phyloP scores from a whole-genome alignment of 1,284 basidiomycete species.

The Meripilus lineatus region DNA sequence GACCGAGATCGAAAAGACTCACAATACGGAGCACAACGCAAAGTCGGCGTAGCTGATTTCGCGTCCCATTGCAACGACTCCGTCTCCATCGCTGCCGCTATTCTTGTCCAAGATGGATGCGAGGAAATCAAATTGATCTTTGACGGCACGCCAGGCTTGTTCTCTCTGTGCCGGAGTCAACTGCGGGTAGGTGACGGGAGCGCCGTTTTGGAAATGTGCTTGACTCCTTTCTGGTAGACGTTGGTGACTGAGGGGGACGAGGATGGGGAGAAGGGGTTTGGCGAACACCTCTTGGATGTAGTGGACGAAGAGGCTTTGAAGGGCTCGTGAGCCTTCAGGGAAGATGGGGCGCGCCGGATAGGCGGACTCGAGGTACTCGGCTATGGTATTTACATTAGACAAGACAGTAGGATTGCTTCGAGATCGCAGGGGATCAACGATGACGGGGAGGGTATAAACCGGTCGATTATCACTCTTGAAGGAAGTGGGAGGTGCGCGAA shows the following conservation, averaged over 20 bases:
- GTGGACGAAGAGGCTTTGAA: conserved; percentile 66
- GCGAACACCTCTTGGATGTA: conserved; percentile 62
- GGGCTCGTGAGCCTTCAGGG: conserved; percentile 60
- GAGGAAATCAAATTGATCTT: conserved; percentile 62
- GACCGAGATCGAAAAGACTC: too few relatives aligned
- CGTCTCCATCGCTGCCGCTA: conserved; percentile 43
- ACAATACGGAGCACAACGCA: conserved; percentile 58
- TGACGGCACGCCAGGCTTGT: conserved; percentile 57
- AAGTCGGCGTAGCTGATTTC: conserved; percentile 70
- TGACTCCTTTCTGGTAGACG: conserved; percentile 52
- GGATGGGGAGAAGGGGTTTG: conserved; percentile 62
- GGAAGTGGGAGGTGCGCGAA: conserved; percentile 54
- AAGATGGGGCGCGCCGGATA: conserved; percentile 66
- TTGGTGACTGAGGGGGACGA: conserved; percentile 63
- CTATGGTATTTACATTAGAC: conserved; percentile 55
- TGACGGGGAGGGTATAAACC: conserved; percentile 63
- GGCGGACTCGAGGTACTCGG: conserved; percentile 63
- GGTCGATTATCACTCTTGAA: conserved; percentile 49
- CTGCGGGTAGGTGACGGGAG: conserved; percentile 21
- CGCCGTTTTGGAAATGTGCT: conserved; percentile 37
- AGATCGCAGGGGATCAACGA: conserved; percentile 41
- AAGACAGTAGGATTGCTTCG: conserved; percentile 38
- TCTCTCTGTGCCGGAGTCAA: conserved; percentile 46
- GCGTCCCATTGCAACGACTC: conserved; percentile 58
- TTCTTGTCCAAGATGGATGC: conserved; percentile 64